Base-by-base conservation (phyloP, 257 asterid genomes). In the Solanum peruvianum region DNA sequence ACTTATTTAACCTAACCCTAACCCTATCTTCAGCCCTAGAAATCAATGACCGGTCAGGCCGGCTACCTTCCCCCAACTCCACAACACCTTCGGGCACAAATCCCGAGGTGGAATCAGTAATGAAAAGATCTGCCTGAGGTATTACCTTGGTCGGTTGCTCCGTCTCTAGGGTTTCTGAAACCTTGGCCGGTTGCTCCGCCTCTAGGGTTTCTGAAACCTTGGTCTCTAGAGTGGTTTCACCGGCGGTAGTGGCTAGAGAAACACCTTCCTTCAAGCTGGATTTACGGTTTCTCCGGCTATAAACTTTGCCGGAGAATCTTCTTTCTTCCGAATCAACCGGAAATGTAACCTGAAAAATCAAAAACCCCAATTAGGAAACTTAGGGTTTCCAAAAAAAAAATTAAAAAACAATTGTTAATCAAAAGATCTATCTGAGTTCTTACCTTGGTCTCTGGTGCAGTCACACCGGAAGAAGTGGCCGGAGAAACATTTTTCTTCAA, bases 1-100 rank as follows among this genome's bases (percentile, higher is more conserved):
- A 90, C 78, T 87, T 93, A 41, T 87, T 86, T 82, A 95, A 83
- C 41, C 90, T 90, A 87, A 94, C 93, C 88, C 89, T 93, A 87
- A 94, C 39, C 60, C 23, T 49, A 49, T 49, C 9, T 52, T 52
- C 62, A 52, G 60, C 60, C 60, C 60, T 49, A 0, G 0, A 49
- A 49, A 49, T 49, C 60, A 49, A 8, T 49, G 60, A 49, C 9
- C 21, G 60, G 18, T 49, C 5, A 49, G 58, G 58, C 58, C 5
- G 0, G 23, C 62, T 52, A 52, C 62, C 62, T 52, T 16, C 62
- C 62, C 23, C 20, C 62, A 52, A 52, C 7, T 52, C 62, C 21
- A 49, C 21, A 49, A 20, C 20, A 6, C 58, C 62, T 49, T 49
- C 8, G 21, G 9, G 58, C 21, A 52, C 62, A 52, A 16, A 23